Evolutionary conservation across 139 green algal genomes (phyloP).

Genomic region (Chlorella sp.): DNA sequence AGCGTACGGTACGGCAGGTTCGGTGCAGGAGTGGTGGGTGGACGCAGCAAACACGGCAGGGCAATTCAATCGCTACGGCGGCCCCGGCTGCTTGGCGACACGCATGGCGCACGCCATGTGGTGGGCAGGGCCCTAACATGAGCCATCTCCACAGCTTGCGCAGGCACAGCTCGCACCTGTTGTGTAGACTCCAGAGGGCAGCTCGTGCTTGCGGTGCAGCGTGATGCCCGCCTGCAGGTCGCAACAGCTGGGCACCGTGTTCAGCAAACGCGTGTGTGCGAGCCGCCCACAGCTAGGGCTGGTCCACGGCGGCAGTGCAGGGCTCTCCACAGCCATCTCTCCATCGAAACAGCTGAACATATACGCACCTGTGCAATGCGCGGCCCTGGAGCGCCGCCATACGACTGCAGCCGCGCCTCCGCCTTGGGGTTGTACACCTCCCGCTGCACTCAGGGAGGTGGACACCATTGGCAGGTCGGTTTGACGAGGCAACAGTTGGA

Average conservation of each 20-base stretch:
- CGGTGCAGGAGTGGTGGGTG: no score
- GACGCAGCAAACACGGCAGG: background rate
- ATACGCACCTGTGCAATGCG: background rate
- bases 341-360: no score
- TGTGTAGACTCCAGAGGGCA: constrained; percentile 1
- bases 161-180: no score
- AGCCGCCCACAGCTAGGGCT: no score
- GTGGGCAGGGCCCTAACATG: no score
- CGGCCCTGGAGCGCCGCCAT: background rate
- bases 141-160: no score
- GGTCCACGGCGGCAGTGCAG: no score
- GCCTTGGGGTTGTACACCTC: constrained; percentile 39
- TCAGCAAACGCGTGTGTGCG: background rate
- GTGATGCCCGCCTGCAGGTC: constrained; percentile 19
- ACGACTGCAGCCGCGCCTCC: constrained; percentile 5
- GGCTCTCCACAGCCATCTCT: no score
- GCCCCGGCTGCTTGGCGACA: no score
- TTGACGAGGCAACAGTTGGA: background rate
- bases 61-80: no score
- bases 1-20: no score
- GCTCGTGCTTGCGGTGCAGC: constrained; percentile 41
- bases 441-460: background rate
- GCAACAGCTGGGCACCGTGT: background rate
- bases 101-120: no score
- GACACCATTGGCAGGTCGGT: background rate